These are phyloP conservation scores for Thalassiosira profunda DNA, from an alignment of 108 stramenopile genomes.

Conservation along the genomic window DNA sequence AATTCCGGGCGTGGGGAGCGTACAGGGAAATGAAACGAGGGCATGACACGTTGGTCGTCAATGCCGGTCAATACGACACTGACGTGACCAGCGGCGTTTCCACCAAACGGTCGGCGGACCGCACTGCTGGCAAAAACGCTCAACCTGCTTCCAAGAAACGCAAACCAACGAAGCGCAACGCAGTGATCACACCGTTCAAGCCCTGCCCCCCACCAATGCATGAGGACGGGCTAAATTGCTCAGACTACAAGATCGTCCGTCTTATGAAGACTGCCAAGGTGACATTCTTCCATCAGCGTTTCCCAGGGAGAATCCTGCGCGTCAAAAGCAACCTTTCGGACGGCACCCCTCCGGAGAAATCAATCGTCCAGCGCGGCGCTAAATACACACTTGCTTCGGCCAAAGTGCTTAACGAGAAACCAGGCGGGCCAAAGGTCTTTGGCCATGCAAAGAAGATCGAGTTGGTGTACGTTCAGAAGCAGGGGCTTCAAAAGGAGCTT, in stretches of 20 bases:
- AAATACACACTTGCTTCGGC: background rate
- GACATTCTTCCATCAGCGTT: background rate
- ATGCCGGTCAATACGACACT: no score
- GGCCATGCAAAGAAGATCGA: background rate
- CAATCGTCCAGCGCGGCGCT: background rate
- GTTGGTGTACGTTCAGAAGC: constrained; percentile 10
- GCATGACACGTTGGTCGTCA: no score
- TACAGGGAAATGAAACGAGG: no score
- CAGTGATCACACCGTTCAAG: no score
- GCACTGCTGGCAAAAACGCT: no score
- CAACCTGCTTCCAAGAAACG: no score
- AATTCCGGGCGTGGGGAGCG: no score
- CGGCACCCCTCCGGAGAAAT: background rate
- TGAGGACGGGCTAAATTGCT: constrained; percentile 3
- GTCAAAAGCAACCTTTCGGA: background rate
- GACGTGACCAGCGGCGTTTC: no score
- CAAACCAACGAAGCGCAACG: no score
- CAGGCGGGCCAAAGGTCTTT: background rate
- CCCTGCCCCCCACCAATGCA: background rate
- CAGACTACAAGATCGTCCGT: background rate
- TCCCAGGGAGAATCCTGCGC: background rate
- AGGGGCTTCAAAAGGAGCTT: constrained; percentile 20
- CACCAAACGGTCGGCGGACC: no score
- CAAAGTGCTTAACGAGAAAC: background rate
- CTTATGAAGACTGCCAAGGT: background rate